A percentile compares a stretch with the other conserved stretches of the same genome.
These are phyloP conservation scores for Chamaecyparis obtusa DNA, from an alignment of 75 land plant species.

Conservation along the genomic window DNA sequence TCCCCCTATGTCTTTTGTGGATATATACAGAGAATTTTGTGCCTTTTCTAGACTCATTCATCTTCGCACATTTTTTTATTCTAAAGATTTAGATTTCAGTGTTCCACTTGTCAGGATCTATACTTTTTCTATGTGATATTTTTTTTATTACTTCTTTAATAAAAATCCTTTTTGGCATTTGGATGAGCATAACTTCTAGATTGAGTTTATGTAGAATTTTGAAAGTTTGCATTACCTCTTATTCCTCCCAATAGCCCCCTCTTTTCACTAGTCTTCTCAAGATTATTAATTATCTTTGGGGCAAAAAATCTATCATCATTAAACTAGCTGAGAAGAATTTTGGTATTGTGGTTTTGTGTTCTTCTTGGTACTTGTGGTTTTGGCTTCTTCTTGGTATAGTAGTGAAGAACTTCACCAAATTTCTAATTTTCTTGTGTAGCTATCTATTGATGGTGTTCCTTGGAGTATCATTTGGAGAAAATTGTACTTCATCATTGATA, in stretches of 20 bases:
- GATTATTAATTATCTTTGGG: background rate
- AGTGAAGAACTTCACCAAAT: background rate
- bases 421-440: background rate
- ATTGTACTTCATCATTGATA: too few species aligned
- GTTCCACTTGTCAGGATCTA: too few species aligned
- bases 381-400: too few species aligned
- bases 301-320: background rate
- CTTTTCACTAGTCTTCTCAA: too few species aligned
- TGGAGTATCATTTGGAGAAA: too few species aligned
- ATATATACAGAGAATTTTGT: background rate
- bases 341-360: background rate
- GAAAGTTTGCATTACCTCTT: background rate
- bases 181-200: background rate
- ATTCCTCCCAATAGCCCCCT: background rate
- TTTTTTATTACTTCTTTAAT: background rate
- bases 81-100: too few species aligned
- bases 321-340: background rate
- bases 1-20: background rate
- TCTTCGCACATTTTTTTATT: background rate
- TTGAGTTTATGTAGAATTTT: too few species aligned
- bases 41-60: background rate
- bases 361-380: background rate
- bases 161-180: background rate
- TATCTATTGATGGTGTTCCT: too few species aligned
- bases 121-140: too few species aligned